A percentile compares a stretch with the other conserved stretches of the same genome.
These are phyloP conservation scores for Neopestalotiopsis rosae DNA, from an alignment of 2,329 filamentous ascomycete genomes.

Conservation along the genomic window DNA sequence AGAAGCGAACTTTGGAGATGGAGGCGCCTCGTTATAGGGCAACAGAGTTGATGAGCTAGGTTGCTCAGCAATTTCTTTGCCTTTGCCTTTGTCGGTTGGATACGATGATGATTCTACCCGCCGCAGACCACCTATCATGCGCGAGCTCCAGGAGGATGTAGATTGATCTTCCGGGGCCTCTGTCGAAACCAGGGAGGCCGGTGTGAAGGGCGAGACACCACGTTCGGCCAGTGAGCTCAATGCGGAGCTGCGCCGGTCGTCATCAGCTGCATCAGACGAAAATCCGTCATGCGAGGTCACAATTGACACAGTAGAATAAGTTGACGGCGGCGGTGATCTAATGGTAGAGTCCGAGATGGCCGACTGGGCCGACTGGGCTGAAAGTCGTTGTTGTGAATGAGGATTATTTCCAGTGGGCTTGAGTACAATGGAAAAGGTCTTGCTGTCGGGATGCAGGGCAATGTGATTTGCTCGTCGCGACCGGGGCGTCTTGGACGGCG, in stretches of 20 bases:
- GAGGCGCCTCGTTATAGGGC: constrained; percentile 34
- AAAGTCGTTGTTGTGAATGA: constrained; percentile 20
- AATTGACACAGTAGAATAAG: constrained; percentile 51
- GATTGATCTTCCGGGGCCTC: constrained; percentile 40
- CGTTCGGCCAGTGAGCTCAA: constrained; percentile 53
- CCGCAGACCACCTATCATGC: constrained; percentile 59
- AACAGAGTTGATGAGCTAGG: constrained; percentile 33
- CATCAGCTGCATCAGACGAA: constrained; percentile 51
- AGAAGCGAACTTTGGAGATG: constrained; percentile 22
- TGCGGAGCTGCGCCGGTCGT: constrained; percentile 54
- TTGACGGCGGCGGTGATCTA: constrained; percentile 49
- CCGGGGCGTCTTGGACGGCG: constrained; percentile 34
- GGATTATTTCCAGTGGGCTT: constrained; percentile 33
- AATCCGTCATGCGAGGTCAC: constrained; percentile 55
- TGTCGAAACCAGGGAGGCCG: constrained; percentile 38
- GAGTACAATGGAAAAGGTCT: constrained; percentile 60
- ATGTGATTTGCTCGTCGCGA: constrained; percentile 52
- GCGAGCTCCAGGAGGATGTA: constrained; percentile 55
- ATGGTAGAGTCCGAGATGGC: constrained; percentile 36
- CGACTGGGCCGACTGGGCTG: constrained; percentile 21
- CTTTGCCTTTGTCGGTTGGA: constrained; percentile 41
- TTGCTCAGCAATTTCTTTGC: constrained; percentile 39
- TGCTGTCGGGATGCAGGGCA: constrained; percentile 56
- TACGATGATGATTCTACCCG: constrained; percentile 54
- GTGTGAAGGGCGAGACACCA: constrained; percentile 43